Base-by-base conservation (phyloP, 306 rosid species). In the Benincasa hispida region DNA sequence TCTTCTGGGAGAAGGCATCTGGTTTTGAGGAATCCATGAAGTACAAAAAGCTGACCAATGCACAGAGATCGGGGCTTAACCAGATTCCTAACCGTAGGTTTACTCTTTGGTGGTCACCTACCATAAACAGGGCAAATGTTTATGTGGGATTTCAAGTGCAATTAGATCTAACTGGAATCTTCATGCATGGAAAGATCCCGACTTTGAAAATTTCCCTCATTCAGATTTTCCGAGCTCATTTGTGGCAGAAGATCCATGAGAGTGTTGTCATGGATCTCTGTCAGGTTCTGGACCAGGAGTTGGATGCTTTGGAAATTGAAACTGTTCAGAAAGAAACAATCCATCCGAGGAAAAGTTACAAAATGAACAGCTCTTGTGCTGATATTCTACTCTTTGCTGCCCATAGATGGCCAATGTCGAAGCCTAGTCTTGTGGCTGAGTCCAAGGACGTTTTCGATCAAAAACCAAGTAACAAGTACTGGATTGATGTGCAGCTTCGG, bases 91-190 rank as follows among this genome's bases (percentile, higher is more conserved):
- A 95, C 72, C 99, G 98, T 86, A 92, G 99, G 76, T 95, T 95
- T 80, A 95, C 99, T 24, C 98, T 95, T n/a, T 95, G 99, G 99
- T 95, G 99, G 99, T 95, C 99, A 15, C 99, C 99, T 42, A 95
- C 99, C 19, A 95, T 95, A 61, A 95, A 95, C 78, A 89, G 99
- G 63, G 99, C 99, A 82, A 95, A 95, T 84, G 99, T 95, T 51
- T 95, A 95, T 59, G 99, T 95, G 51, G 99, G 99, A 80, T 95
- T 95, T 83, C 99, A 95, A 86, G 99, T 95, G 91, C 99, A 95
- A 81, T 86, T 95, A 56, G 99, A 95, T 86, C 87, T 95, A 41
- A 95, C 99, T 69, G 99, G 99, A 79, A 95, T 95, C 72, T 95
- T 95, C 88, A 95, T 95, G 99, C 99, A 95, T 17, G 99, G 99